These are phyloP conservation scores for Coemansia asiatica DNA, from an alignment of 192 early-diverging fungal genomes.

Conservation along the genomic window DNA sequence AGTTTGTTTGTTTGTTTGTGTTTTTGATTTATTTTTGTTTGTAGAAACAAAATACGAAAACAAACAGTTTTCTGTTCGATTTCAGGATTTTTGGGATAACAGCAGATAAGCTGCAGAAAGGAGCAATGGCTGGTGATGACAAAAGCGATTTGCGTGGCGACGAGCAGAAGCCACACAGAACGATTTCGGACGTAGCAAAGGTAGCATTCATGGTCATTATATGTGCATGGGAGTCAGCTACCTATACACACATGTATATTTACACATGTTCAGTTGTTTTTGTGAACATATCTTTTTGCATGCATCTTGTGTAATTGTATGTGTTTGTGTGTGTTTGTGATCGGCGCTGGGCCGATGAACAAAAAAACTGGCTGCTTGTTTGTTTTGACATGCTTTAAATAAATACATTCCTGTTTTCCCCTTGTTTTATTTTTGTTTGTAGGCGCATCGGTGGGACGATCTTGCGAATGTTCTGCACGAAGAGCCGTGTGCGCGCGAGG, in stretches of 20 bases:
- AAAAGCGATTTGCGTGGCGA: conserved; percentile 22
- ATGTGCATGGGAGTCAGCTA: not conserved
- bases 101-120: not conserved
- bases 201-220: conserved; percentile 8
- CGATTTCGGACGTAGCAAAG: conserved; percentile 30
- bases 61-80: not conserved
- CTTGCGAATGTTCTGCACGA: conserved; percentile 17
- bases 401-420: not conserved
- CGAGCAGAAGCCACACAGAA: conserved; percentile 15
- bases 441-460: conserved; percentile 40
- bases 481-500: conserved; percentile 51
- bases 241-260: not conserved
- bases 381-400: not conserved
- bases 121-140: conserved; percentile 6
- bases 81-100: conserved; percentile 9
- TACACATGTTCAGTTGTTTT: not conserved
- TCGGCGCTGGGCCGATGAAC: conserved; percentile 8
- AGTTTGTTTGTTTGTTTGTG: not conserved
- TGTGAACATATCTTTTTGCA: not conserved
- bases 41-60: conserved; percentile 3
- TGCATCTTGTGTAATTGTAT: not conserved
- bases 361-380: conserved; percentile 9
- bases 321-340: not conserved
- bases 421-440: conserved; percentile 9
- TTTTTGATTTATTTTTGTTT: not conserved